Conservation (phyloP, 257 asterid genomes). For the Nicotiana knightiana region DNA sequence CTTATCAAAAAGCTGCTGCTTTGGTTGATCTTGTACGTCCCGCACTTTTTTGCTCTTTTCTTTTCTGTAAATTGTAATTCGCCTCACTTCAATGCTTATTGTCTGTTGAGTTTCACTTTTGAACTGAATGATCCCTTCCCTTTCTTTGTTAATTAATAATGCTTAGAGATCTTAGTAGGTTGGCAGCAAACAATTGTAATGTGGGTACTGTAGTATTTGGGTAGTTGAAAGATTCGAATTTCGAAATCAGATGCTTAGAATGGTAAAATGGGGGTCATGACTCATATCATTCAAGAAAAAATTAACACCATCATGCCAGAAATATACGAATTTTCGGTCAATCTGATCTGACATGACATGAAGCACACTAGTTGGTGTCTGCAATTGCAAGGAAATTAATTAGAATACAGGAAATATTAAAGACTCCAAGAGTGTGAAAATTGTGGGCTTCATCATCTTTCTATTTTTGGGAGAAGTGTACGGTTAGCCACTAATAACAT, state of each 20-base stretch:
- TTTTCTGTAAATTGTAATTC: neutral
- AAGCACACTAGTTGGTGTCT: neutral
- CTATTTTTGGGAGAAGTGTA: neutral
- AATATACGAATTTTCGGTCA: neutral
- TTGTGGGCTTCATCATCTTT: neutral
- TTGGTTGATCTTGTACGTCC: conserved; percentile 84
- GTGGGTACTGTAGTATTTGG: neutral
- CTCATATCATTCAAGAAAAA: neutral
- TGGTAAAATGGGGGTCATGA: neutral
- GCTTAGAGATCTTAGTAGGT: neutral
- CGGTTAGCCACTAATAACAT: too few relatives aligned
- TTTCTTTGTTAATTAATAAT: neutral
- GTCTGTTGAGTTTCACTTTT: neutral
- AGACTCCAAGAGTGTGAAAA: neutral
- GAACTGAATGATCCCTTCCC: neutral
- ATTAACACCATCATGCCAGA: neutral
- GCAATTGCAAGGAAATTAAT: neutral
- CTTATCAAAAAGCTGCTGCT: conserved; percentile 90
- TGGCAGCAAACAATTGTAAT: neutral
- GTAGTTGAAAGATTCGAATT: neutral
- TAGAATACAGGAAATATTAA: neutral
- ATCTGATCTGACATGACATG: neutral
- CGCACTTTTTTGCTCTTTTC: neutral
- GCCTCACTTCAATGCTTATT: neutral
- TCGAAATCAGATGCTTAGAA: neutral